Base-by-base conservation (phyloP, 768 basidiomycete species). In the Boletus edulis region DNA sequence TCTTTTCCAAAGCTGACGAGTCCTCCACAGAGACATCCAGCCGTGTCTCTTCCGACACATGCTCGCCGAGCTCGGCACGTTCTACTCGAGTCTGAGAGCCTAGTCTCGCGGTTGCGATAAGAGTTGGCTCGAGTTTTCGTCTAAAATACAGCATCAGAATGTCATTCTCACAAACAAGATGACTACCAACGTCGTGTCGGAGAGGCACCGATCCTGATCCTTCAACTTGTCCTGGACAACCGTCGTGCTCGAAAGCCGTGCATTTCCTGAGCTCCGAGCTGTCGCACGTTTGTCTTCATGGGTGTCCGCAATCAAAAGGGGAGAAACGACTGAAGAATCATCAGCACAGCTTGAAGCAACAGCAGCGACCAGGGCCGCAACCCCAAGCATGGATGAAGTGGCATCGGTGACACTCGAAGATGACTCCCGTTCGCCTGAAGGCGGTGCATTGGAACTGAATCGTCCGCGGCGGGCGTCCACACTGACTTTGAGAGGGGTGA, bases 101-200 rank as follows among this genome's bases (percentile, higher is more conserved):
- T 31, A 20, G 17, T 24, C 12, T 27, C 6, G 29, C 13, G 12
- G 24, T 35, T 12, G 31, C 15, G 22, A 45, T 12, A 12, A 39
- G 8, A 18, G 29, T 32, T 24, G 49, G 13, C 35, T 14, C 12
- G 3, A n/a, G 5, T 15, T 20, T 32, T 29, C 9, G 61, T 27
- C 63, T 66, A 7, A 43, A 34, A 46, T 8, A 4, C 15, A 17
- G 27, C 17, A 6, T 64, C 45, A 59, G 31, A 43, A 56, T 29
- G 17, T 15, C 5, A 32, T 3, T 24, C 11, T 17, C 17, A 11
- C 4, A 22, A 13, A 32, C 12, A 40, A 48, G n/a, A 37, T 4
- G 29, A 44, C 17, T 15, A 63, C 61, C 3, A 27, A 66, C 61
- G 15, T 27, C 2, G 20, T 15, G 27, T 49, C 18, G 17, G 47